Percentiles rank a stretch among this genome's conserved stretches.
Conservation (phyloP, 73 alveolate genomes). For the Paramecium tetraurelia region DNA sequence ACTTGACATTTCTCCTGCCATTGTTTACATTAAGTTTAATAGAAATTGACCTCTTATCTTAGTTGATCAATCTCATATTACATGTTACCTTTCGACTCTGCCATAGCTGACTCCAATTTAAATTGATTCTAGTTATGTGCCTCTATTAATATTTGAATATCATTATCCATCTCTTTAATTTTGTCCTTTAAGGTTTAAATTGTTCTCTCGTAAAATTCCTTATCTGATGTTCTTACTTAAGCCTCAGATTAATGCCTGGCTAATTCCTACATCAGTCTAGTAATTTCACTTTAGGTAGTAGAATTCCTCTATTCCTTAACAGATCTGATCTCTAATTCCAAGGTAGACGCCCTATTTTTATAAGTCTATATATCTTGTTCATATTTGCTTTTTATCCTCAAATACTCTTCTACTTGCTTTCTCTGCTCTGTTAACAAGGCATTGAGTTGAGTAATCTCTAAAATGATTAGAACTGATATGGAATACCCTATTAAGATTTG, state of each 20-base stretch:
- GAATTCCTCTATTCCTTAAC: not conserved
- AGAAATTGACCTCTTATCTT: not conserved
- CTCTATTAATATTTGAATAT: conserved; percentile 3
- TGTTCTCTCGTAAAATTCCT: not conserved
- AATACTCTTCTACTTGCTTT: not conserved
- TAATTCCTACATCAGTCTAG: not conserved
- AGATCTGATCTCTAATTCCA: not conserved
- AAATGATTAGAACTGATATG: not conserved
- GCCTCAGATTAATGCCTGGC: not conserved
- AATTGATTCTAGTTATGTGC: not conserved
- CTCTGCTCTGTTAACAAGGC: not conserved
- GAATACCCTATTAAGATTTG: not conserved
- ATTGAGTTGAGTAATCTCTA: not conserved
- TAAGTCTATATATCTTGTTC: not conserved
- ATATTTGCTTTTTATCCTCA: not conserved
- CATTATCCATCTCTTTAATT: conserved; percentile 36
- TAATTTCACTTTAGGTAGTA: not conserved
- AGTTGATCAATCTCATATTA: not conserved
- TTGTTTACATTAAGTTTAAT: not conserved
- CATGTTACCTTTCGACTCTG: conserved; percentile 17
- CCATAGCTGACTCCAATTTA: not conserved
- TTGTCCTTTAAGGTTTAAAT: conserved; percentile 22
- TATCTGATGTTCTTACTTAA: not conserved
- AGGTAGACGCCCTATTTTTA: not conserved
- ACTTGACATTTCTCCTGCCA: conserved; percentile 21